A percentile compares a stretch with the other conserved stretches of the same genome.
Evolutionary conservation across 495 filamentous ascomycete species (phyloP).

Genomic region (Penicillium antarcticum): DNA sequence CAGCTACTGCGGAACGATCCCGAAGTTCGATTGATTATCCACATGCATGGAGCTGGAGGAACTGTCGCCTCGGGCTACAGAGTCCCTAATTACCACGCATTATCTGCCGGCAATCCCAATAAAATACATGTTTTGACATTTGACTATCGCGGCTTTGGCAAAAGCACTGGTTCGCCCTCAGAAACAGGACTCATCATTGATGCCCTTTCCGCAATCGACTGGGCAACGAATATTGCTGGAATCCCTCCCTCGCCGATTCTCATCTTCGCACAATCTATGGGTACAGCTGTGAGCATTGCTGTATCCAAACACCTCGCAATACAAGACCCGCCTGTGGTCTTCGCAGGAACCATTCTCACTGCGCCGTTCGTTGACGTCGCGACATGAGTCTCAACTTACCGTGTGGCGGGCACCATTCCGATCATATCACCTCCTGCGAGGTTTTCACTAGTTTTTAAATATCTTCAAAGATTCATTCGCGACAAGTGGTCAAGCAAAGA

Average conservation of each 20-base stretch:
- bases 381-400: constrained; percentile 42
- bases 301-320: constrained; percentile 56
- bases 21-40: constrained; percentile 56
- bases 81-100: constrained; percentile 58
- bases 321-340: constrained; percentile 26
- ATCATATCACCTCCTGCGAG: constrained; percentile 38
- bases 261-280: constrained; percentile 72
- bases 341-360: constrained; percentile 34
- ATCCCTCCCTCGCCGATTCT: constrained; percentile 67
- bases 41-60: constrained; percentile 54
- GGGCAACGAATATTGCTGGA: constrained; percentile 59
- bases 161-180: constrained; percentile 65
- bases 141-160: constrained; percentile 80
- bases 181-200: constrained; percentile 70
- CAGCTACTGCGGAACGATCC: constrained; percentile 61
- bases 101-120: constrained; percentile 53
- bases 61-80: constrained; percentile 62
- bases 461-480: constrained; percentile 35
- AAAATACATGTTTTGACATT: constrained; percentile 62
- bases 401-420: constrained; percentile 40
- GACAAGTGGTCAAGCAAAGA: constrained; percentile 46
- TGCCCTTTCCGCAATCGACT: constrained; percentile 60
- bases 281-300: constrained; percentile 69
- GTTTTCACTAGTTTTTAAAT: constrained; percentile 36
- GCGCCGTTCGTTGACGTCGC: constrained; percentile 44